Conservation (phyloP, 768 basidiomycete species). For the Podaxis sp. region DNA sequence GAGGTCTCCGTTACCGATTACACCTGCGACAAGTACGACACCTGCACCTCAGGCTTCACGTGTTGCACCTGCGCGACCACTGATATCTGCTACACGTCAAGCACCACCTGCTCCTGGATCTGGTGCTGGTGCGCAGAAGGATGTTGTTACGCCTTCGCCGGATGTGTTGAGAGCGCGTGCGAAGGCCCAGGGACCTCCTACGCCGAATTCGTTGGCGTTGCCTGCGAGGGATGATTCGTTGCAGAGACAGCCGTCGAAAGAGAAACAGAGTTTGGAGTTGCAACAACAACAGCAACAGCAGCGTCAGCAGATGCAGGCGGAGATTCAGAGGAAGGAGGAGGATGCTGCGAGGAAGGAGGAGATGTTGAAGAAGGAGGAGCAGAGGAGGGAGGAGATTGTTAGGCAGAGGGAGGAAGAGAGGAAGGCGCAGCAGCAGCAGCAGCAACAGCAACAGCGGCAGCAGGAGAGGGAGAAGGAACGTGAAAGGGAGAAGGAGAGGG, state of each 20-base stretch:
- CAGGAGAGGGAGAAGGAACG: slow-evolving; percentile 23
- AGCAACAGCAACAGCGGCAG: slow-evolving; percentile 25
- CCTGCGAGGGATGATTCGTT: slow-evolving; percentile 54
- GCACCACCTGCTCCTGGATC: slow-evolving; percentile 70
- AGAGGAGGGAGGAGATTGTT: slow-evolving; percentile 34
- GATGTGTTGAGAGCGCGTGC: slow-evolving; percentile 67
- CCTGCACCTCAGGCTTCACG: slow-evolving; percentile 30
- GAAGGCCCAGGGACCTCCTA: slow-evolving; percentile 54
- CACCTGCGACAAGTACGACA: not conserved
- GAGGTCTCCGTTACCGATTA: slow-evolving; percentile 26
- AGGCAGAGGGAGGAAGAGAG: slow-evolving; percentile 31
- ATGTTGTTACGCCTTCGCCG: slow-evolving; percentile 58
- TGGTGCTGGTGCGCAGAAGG: slow-evolving; percentile 38
- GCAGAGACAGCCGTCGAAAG: slow-evolving; percentile 20
- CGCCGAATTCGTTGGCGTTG: slow-evolving; percentile 27
- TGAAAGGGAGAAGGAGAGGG: slow-evolving; percentile 19
- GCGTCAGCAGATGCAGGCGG: slow-evolving; percentile 27
- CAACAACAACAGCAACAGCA: slow-evolving; percentile 27
- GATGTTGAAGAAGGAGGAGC: slow-evolving; percentile 23
- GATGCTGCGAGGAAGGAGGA: slow-evolving; percentile 24
- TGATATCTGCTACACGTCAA: slow-evolving; percentile 54
- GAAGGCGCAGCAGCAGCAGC: slow-evolving; percentile 22
- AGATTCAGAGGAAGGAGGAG: slow-evolving; percentile 8
- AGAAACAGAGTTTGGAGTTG: not conserved
- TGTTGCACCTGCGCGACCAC: slow-evolving; percentile 29